Conservation (phyloP, 2,329 filamentous ascomycete genomes). For the Fusarium sp. region DNA sequence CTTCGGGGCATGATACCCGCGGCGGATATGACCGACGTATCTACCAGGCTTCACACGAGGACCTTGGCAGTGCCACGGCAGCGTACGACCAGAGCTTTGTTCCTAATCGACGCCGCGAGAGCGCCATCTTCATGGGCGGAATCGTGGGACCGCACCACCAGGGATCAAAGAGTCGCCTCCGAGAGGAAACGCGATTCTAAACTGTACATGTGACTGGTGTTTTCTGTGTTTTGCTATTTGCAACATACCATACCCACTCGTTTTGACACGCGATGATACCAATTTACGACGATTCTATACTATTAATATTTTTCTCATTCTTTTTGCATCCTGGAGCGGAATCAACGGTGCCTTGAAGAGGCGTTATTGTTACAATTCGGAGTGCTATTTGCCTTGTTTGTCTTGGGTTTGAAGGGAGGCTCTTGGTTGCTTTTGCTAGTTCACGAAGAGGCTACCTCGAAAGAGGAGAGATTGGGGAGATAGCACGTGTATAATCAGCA, state of each 20-base stretch:
- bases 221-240: slow-evolving; percentile 43
- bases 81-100: slow-evolving; percentile 58
- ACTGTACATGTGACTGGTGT: slow-evolving; percentile 38
- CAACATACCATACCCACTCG: slow-evolving; percentile 51
- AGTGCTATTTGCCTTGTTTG: slow-evolving; percentile 4
- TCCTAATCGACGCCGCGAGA: slow-evolving; percentile 67
- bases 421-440: slow-evolving; percentile 5
- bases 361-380: slow-evolving; percentile 21
- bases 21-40: slow-evolving; percentile 54
- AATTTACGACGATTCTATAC: slow-evolving; percentile 42
- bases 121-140: slow-evolving; percentile 67
- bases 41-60: slow-evolving; percentile 46
- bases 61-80: slow-evolving; percentile 37
- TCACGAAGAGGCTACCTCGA: neutral
- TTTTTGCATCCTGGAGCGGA: slow-evolving; percentile 28
- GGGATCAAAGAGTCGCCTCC: slow-evolving; percentile 64
- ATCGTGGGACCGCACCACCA: slow-evolving; percentile 62
- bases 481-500: neutral
- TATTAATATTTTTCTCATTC: slow-evolving; percentile 39
- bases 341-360: slow-evolving; percentile 8
- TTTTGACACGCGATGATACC: slow-evolving; percentile 48
- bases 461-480: neutral
- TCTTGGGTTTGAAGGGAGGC: neutral
- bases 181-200: slow-evolving; percentile 66
- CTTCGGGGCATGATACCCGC: slow-evolving; percentile 41